phyloP scores from a whole-genome alignment of 768 basidiomycete genomes.

The Tubosaeta brunneosetosa region DNA sequence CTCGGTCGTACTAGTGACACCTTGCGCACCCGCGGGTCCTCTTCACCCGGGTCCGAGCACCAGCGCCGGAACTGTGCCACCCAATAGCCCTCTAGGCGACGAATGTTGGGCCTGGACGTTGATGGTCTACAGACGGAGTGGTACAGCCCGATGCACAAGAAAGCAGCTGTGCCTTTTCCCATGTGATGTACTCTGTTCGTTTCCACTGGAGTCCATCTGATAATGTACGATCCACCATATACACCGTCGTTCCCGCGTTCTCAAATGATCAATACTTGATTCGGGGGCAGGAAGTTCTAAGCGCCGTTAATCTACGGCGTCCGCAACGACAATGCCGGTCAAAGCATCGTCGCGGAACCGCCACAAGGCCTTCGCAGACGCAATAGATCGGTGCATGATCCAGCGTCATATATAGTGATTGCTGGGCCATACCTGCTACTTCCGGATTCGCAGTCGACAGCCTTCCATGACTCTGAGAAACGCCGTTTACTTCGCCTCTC shows the following conservation, averaged over 20 bases:
- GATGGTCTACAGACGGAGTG: conserved; percentile 4
- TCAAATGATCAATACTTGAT: conserved; percentile 4
- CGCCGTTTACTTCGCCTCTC: conserved; percentile 15
- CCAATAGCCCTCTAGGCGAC: conserved; percentile 8
- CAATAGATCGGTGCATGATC: conserved; percentile 25
- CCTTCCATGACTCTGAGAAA: conserved; percentile 18
- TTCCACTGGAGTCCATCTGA: conserved; percentile 6
- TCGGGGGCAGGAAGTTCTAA: conserved; percentile 6
- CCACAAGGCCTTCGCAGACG: conserved; percentile 25
- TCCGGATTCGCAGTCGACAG: conserved; percentile 26
- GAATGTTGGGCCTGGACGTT: conserved; percentile 2
- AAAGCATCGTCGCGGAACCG: conserved; percentile 21
- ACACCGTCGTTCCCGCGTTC: conserved; percentile 1
- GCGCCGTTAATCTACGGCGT: conserved; percentile 19
- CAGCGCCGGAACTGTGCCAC: conserved; percentile 4
- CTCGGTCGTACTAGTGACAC: conserved; percentile 17
- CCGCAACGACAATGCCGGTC: conserved; percentile 25
- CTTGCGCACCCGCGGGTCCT: conserved; percentile 1
- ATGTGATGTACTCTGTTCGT: not conserved
- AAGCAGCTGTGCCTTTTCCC: not conserved
- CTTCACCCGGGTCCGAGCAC: not conserved
- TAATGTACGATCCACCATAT: not conserved
- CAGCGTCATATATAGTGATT: conserved; percentile 21
- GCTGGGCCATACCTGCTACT: conserved; percentile 22
- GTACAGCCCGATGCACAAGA: not conserved